A percentile compares a stretch with the other conserved stretches of the same genome.
phyloP scores from a whole-genome alignment of 1,284 basidiomycete species.

The Pyrrhoderma lamaoense region DNA sequence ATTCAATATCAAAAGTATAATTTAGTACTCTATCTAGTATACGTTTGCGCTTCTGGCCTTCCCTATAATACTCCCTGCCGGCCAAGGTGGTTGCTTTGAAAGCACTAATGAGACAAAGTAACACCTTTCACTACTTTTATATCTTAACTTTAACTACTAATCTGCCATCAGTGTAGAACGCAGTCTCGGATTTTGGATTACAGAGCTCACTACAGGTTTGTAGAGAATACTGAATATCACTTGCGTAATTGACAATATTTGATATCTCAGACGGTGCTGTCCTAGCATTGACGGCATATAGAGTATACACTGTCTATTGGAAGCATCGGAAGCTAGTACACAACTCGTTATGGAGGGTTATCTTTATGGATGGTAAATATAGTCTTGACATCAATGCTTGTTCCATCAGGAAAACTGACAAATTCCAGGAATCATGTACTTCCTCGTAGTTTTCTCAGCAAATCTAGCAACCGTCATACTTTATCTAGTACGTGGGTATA shows the following conservation, averaged over 20 bases:
- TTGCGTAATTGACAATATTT: not conserved
- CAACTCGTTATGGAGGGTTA: not conserved
- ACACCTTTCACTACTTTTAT: not conserved
- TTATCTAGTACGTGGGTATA: not conserved
- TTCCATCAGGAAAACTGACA: no score
- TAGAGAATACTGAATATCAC: no score
- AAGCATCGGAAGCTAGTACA: not conserved
- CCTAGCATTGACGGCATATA: not conserved
- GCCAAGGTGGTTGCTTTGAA: not conserved
- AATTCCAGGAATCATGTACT: not conserved
- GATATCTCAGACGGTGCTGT: not conserved
- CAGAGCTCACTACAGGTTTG: constrained; percentile 1
- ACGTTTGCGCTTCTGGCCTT: not conserved
- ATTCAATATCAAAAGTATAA: not conserved
- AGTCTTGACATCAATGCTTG: not conserved
- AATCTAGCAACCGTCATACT: not conserved
- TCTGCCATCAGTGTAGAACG: not conserved
- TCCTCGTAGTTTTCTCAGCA: not conserved
- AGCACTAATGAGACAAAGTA: not conserved
- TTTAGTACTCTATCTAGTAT: not conserved
- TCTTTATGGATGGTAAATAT: not conserved
- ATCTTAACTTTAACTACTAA: not conserved
- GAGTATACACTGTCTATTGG: not conserved
- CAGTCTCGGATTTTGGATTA: not conserved
- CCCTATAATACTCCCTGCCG: not conserved